Conservation (phyloP, 2,329 filamentous ascomycete genomes). For the Trichoderma sp. region DNA sequence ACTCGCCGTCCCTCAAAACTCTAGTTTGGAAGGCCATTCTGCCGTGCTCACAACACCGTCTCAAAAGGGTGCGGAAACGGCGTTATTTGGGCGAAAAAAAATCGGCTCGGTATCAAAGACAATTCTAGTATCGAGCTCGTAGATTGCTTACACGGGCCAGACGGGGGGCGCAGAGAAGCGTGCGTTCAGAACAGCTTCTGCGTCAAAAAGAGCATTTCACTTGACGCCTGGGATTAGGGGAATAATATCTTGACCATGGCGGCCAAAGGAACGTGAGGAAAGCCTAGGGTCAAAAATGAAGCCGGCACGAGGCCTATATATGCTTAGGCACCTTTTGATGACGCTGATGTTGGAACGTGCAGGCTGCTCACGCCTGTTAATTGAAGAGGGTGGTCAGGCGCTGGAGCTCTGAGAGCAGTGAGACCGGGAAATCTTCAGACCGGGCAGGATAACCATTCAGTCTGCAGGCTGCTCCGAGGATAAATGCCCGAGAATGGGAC, state of each 20-base stretch:
- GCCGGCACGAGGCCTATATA: not conserved
- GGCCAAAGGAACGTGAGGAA: not conserved
- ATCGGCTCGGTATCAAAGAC: not conserved
- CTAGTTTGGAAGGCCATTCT: slow-evolving; percentile 55
- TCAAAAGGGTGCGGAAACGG: not conserved
- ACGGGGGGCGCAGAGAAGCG: not conserved
- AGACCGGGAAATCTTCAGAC: not conserved
- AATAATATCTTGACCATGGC: not conserved
- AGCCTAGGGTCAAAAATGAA: not conserved
- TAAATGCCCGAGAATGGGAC: not conserved
- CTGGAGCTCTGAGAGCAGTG: not conserved
- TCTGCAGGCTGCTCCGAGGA: not conserved
- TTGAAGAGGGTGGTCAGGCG: not conserved
- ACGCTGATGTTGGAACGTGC: slow-evolving; percentile 10
- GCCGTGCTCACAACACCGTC: slow-evolving; percentile 31
- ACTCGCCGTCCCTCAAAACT: slow-evolving; percentile 56
- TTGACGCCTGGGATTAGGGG: not conserved
- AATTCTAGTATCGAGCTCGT: not conserved
- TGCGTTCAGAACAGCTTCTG: not conserved
- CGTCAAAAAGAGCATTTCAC: not conserved
- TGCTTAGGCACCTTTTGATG: not conserved
- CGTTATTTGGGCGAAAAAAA: too few relatives aligned
- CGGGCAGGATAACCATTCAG: not conserved
- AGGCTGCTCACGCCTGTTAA: not conserved
- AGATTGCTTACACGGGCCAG: not conserved